Evolutionary conservation across 2,329 filamentous ascomycete genomes (phyloP).

Genomic region (Neurospora crassa): DNA sequence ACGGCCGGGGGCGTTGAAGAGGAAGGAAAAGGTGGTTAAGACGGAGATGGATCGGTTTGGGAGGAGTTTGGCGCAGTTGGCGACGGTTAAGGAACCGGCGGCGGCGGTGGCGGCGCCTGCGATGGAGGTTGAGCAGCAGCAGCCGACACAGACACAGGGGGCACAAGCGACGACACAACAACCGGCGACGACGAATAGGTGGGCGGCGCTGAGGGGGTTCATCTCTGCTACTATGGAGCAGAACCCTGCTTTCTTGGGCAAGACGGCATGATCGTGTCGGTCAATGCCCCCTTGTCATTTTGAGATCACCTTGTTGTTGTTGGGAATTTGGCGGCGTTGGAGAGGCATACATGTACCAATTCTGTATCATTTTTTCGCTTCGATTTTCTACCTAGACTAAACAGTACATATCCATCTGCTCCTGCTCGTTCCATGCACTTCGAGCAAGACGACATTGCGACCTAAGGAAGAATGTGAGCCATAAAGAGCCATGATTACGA

Average conservation of each 20-base stretch:
- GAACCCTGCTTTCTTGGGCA: slow-evolving; percentile 60
- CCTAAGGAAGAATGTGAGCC: not conserved
- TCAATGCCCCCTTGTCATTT: not conserved
- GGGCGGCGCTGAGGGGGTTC: slow-evolving; percentile 74
- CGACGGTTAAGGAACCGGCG: slow-evolving; percentile 26
- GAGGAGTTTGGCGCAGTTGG: slow-evolving; percentile 70
- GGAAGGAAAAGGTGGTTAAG: slow-evolving; percentile 69
- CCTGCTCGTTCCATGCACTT: not conserved
- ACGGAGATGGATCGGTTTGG: slow-evolving; percentile 78
- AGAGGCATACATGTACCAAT: not conserved
- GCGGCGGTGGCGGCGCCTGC: slow-evolving; percentile 1
- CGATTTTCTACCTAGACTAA: not conserved
- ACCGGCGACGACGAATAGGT: slow-evolving; percentile 48
- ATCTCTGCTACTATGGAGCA: slow-evolving; percentile 85
- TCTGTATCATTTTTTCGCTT: not conserved
- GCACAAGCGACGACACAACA: slow-evolving; percentile 11
- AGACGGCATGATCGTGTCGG: slow-evolving; percentile 7
- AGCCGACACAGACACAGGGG: slow-evolving; percentile 3
- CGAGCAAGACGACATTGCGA: not conserved
- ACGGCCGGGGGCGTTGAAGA: slow-evolving; percentile 70
- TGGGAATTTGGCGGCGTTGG: not conserved
- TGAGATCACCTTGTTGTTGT: not conserved
- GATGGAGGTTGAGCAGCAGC: slow-evolving; percentile 3
- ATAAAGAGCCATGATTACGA: not conserved
- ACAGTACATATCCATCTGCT: not conserved